Percentiles rank a stretch among this genome's conserved stretches.
phyloP scores from a whole-genome alignment of 768 basidiomycete species.

The Boletellus ananas region DNA sequence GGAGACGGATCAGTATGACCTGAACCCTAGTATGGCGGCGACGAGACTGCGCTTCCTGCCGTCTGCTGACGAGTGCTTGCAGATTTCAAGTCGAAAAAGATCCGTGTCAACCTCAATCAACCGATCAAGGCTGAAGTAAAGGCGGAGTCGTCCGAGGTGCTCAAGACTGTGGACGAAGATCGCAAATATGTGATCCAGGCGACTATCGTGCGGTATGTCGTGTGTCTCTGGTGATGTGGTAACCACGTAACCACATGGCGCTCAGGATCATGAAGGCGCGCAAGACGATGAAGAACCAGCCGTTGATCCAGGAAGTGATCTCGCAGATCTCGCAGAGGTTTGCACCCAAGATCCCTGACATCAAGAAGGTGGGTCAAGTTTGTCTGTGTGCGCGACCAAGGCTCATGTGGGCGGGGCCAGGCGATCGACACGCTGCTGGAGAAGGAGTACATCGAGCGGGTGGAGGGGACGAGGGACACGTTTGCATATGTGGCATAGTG shows the following conservation, averaged over 20 bases:
- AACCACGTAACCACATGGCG: neutral
- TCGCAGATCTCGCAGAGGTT: constrained; percentile 86
- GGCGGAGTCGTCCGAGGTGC: constrained; percentile 82
- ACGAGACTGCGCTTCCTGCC: neutral
- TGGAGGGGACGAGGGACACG: constrained; percentile 86
- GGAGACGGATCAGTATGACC: constrained; percentile 84
- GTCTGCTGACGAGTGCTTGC: constrained; percentile 2
- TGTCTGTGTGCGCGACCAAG: neutral
- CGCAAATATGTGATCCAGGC: constrained; percentile 96
- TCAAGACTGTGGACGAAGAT: constrained; percentile 96
- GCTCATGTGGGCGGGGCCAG: constrained; percentile 34
- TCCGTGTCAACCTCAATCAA: constrained; percentile 84
- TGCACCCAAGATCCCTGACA: constrained; percentile 90
- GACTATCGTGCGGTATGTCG: constrained; percentile 71
- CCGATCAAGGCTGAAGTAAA: constrained; percentile 95
- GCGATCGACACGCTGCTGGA: constrained; percentile 90
- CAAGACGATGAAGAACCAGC: constrained; percentile 93
- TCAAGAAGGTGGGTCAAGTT: constrained; percentile 72
- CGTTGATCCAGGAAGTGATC: constrained; percentile 85
- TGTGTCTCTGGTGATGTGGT: neutral
- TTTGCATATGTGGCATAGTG: constrained; percentile 37
- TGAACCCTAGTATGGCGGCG: constrained; percentile 66
- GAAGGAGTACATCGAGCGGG: constrained; percentile 97
- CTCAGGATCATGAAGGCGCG: constrained; percentile 90
- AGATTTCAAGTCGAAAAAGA: constrained; percentile 94